A percentile compares a stretch with the other conserved stretches of the same genome.
Conservation (phyloP, 768 basidiomycete species). For the Panus rudis region DNA sequence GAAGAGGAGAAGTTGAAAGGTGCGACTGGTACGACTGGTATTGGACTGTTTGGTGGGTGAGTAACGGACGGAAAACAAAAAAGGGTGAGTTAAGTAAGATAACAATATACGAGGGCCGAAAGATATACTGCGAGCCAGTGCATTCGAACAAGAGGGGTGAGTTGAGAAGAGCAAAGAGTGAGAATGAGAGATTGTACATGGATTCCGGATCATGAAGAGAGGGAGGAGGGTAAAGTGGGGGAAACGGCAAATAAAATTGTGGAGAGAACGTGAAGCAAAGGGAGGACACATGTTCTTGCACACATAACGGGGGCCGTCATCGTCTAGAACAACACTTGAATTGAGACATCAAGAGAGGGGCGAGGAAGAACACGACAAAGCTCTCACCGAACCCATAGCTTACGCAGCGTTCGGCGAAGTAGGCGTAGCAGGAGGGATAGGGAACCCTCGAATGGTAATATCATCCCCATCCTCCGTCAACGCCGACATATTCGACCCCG, state of each 20-base stretch:
- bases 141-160: neutral
- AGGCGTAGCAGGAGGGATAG: constrained; percentile 21
- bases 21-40: no score
- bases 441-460: constrained; percentile 22
- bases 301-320: no score
- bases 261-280: neutral
- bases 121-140: neutral
- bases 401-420: neutral
- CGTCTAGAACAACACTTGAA: neutral
- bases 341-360: neutral
- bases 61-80: constrained; percentile 1
- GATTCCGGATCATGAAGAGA: no score
- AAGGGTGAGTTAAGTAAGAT: neutral
- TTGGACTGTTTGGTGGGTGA: no score
- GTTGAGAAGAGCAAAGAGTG: constrained; percentile 1
- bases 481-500: constrained; percentile 9
- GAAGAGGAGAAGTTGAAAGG: no score
- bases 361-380: neutral
- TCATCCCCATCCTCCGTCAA: constrained; percentile 21
- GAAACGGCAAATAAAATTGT: neutral
- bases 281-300: no score
- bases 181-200: constrained; percentile 9
- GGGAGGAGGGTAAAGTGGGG: neutral
- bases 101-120: neutral
- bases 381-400: neutral